phyloP scores from a whole-genome alignment of 768 basidiomycete genomes.

The Suillus subluteus region DNA sequence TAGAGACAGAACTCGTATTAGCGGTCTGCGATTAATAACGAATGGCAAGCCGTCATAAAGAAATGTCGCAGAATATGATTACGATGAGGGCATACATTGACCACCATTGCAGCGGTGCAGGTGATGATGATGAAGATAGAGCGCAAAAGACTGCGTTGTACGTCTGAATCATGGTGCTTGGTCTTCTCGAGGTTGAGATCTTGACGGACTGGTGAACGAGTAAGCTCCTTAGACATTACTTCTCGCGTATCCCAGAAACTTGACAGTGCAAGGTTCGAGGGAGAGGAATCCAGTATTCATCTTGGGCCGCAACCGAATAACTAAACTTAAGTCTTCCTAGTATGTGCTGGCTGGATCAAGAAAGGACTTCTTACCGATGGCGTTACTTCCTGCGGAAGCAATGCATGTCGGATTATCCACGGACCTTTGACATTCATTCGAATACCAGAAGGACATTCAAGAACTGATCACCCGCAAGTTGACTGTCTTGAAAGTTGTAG shows the following conservation, averaged over 20 bases:
- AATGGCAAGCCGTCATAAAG: neutral
- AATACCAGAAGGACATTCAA: no score
- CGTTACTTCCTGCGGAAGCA: no score
- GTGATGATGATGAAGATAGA: slow-evolving; percentile 37
- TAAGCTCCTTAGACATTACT: slow-evolving; percentile 10
- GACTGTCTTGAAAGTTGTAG: no score
- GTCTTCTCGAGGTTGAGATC: slow-evolving; percentile 14
- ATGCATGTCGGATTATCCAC: no score
- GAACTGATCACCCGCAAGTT: no score
- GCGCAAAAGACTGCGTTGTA: slow-evolving; percentile 28
- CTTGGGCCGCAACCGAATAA: neutral
- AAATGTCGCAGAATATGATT: neutral
- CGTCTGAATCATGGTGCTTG: neutral
- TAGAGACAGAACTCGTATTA: slow-evolving; percentile 47
- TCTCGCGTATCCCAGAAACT: neutral
- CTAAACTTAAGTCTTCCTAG: no score
- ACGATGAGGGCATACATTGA: slow-evolving; percentile 32
- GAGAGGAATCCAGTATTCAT: neutral
- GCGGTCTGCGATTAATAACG: slow-evolving; percentile 25
- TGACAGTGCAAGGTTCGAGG: neutral
- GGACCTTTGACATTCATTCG: no score
- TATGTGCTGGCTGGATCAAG: no score
- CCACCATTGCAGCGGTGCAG: slow-evolving; percentile 44
- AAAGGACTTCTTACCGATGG: no score
- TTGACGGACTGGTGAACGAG: slow-evolving; percentile 7